Evolutionary conservation across 2,329 filamentous ascomycete genomes (phyloP), one percentile per base, ranked within the genome.

Genomic region (Mycosphaerella sp.): DNA sequence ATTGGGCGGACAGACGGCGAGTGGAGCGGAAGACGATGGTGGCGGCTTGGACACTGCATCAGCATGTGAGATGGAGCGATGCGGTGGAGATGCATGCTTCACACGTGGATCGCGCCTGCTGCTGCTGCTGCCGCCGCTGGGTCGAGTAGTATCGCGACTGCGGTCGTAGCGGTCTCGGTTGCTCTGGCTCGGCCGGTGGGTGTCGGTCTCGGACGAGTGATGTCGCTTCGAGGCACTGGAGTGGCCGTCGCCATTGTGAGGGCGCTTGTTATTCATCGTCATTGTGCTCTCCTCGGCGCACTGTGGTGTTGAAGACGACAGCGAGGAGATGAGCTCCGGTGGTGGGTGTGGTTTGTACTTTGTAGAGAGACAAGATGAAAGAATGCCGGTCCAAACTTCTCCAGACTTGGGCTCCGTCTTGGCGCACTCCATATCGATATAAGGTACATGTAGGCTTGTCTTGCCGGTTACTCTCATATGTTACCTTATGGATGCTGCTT

Each of bases 311-410:
- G 48, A 16, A 32, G 46, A 34, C 32, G 44, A 61, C 63, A 64
- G 55, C 56, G 66, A 40, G 73, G 70, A 27, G 64, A 62, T 44
- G 68, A 60, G 59, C 62, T 46, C 55, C 27, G 49, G n/a, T 45
- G 37, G 44, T 39, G 42, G 42, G 12, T n/a, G 30, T 32, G 30
- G 13, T 3, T 9, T 5, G 6, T 21, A 2, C n/a, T 21, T 21
- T 21, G 21, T 10, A 32, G 30, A 32, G 30, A 4, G 13, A 32
- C 30, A 32, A n/a, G 9, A 30, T 5, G 8, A 10, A 32, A 32
- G 30, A 32, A 32, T 5, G 21, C 21, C 21, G 21, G n/a, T n/a
- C n/a, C n/a, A n/a, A n/a, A n/a, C n/a, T n/a, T n/a, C n/a, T n/a
- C 21, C 8, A 7, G 3, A n/a, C 13, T 4, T 10, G 30, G 1